Base-by-base conservation (phyloP, 1,284 basidiomycete genomes). In the Rhodotorula sp. region DNA sequence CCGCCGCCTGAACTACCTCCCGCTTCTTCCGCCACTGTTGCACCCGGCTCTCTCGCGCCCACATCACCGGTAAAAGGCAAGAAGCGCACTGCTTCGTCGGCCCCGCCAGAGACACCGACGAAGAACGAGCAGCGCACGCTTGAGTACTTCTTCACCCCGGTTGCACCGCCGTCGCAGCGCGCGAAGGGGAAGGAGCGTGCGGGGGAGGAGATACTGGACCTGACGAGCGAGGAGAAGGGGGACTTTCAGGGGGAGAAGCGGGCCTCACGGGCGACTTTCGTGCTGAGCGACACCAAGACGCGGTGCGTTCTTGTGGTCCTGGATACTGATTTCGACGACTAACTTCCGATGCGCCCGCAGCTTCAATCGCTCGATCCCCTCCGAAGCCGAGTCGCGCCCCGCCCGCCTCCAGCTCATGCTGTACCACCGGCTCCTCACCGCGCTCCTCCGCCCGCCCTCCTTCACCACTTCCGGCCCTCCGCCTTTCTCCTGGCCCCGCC, bases 381-480 rank as follows among this genome's bases (percentile, higher is more conserved):
- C 71, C 1, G 41, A 61, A 29, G 10, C 55, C 29, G 72, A 74
- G n/a, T 60, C 71, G 7, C 54, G 51, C 9, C 50, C 72, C 21
- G 63, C 69, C n/a, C 66, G 71, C 1, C 56, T 75, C 13, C 78
- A 79, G 56, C 64, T 78, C 17, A 76, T 77, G 74, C 77, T 79
- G 21, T 79, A 79, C 64, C 73, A 76, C 46, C 70, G 68, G 10
- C 63, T 79, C 19, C 70, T 77, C 39, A 64, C 72, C 29, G 66
- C 68, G 3, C 51, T 74, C 17, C 29, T 74, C n/a, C 56, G n/a
- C 36, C 34, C 48, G 12, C 12, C 29, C 21, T 32, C 48, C 19
- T 22, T 58, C 34, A 1, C 27, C 29, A 8, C 29, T 29, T 17
- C 41, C 2, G 25, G 7, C 2, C 60, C 67, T 1, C 41, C 39